A percentile compares a stretch with the other conserved stretches of the same genome.
phyloP scores from a whole-genome alignment of 1,284 basidiomycete genomes.

The Trichosporon asahii region DNA sequence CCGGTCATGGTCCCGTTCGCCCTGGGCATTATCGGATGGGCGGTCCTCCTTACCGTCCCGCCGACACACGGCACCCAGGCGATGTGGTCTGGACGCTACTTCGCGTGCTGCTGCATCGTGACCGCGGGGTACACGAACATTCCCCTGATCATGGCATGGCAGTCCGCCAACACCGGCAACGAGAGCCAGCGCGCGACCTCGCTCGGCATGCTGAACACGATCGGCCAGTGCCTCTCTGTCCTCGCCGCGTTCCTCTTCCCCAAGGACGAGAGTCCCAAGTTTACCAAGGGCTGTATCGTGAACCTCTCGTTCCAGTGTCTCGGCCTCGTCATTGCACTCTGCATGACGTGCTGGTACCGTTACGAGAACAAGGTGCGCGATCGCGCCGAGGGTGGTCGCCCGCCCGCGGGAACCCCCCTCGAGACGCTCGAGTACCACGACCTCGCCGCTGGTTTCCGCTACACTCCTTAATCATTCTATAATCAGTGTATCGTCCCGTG shows the following conservation, averaged over 20 bases:
- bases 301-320: slow-evolving; percentile 52
- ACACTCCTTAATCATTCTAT: background rate
- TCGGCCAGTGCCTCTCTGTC: slow-evolving; percentile 54
- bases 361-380: slow-evolving; percentile 51
- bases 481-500: background rate
- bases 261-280: slow-evolving; percentile 47
- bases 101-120: slow-evolving; percentile 51
- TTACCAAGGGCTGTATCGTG: slow-evolving; percentile 49
- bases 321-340: slow-evolving; percentile 46
- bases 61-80: slow-evolving; percentile 30
- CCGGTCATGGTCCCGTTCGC: slow-evolving; percentile 47
- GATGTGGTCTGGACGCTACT: slow-evolving; percentile 48
- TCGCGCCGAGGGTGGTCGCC: slow-evolving; percentile 49
- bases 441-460: slow-evolving; percentile 25
- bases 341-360: slow-evolving; percentile 50
- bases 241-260: slow-evolving; percentile 54
- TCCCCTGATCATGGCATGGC: slow-evolving; percentile 38
- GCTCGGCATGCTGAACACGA: slow-evolving; percentile 54
- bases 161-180: slow-evolving; percentile 30
- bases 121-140: slow-evolving; percentile 49
- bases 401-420: slow-evolving; percentile 25
- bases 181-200: slow-evolving; percentile 51
- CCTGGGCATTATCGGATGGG: slow-evolving; percentile 52
- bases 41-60: slow-evolving; percentile 46
- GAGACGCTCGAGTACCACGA: slow-evolving; percentile 23